Base-by-base conservation (phyloP, 352 stramenopile genomes). In the Phytopythium boreale region DNA sequence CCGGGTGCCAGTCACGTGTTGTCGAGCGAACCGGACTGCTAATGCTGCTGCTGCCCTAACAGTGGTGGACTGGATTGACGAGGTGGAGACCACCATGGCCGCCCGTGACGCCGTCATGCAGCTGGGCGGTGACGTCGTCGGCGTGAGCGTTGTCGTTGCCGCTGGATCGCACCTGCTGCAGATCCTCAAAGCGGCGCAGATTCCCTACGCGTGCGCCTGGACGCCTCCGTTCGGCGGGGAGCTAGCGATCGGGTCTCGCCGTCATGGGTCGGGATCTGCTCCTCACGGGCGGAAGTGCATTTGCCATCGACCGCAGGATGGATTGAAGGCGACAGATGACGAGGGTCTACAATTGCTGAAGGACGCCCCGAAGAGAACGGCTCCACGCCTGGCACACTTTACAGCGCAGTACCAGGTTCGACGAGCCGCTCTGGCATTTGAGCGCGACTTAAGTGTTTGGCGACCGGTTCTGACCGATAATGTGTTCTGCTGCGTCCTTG, bases 391-490 rank as follows among this genome's bases (percentile, higher is more conserved):
- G 29, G 71, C 53, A 2, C 69, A 88, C 47, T 67, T 69, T 17
- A 89, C 80, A 3, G 75, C 78, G 9, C 79, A 91, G 20, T 89
- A 91, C 61, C 74, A 89, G 69, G 75, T 86, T 64, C 49, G 44
- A 46, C 12, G 17, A 5, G 41, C 17, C 8, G 11, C 47, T 17
- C 12, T 7, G 10, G 34, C 34, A 39, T 20, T 47, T 43, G 9
- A 59, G 14, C 9, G 10, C 2, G 1, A 19, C 39, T 22, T 24
- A n/a, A n/a, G 20, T 53, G 34, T 2, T 1, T 52, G 31, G 37
- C 22, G 14, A 34, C 36, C 5, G 43, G 20, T 7, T 43, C 4
- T 52, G 44, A 27, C 52, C 2, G 37, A 60, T 8, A 0, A 3
- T 15, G 51, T 34, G 24, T 14, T 39, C 7, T 2, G 11, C 41